A percentile compares a stretch with the other conserved stretches of the same genome.
phyloP scores from a whole-genome alignment of 768 basidiomycete genomes.

The button mushroom (Agaricus bisporus) region DNA sequence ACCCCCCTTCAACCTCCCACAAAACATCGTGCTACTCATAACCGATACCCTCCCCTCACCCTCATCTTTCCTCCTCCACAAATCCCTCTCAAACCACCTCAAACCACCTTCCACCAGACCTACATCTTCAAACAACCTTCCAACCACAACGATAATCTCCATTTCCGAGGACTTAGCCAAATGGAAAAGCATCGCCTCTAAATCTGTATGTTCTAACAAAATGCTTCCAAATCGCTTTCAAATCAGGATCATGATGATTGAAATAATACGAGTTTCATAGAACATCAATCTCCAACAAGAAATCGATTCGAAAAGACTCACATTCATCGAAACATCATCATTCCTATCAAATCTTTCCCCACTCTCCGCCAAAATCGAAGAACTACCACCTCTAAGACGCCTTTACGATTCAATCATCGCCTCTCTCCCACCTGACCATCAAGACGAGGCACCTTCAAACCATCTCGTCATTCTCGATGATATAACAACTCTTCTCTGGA shows the following conservation, averaged over 20 bases:
- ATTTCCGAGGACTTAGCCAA: conserved; percentile 48
- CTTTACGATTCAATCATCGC: conserved; percentile 26
- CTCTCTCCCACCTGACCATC: conserved; percentile 21
- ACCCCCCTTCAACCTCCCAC: conserved; percentile 47
- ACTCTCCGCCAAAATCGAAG: conserved; percentile 13
- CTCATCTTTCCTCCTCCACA: conserved; percentile 68
- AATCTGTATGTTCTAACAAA: conserved; percentile 43
- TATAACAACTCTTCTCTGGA: conserved; percentile 63
- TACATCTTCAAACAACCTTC: not conserved
- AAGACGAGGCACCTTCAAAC: conserved; percentile 7
- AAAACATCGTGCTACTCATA: conserved; percentile 50
- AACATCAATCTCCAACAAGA: conserved; percentile 34
- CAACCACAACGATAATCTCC: conserved; percentile 45
- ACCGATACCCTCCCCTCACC: conserved; percentile 69
- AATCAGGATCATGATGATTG: no score
- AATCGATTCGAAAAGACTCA: conserved; percentile 32
- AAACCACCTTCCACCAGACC: conserved; percentile 28
- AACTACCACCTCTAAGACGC: conserved; percentile 19
- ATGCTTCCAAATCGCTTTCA: no score
- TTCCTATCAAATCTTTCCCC: conserved; percentile 21
- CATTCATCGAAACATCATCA: conserved; percentile 46
- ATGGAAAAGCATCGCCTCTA: conserved; percentile 60
- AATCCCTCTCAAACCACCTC: conserved; percentile 42
- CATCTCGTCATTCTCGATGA: conserved; percentile 66
- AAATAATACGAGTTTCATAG: conserved; percentile 16